Evolutionary conservation across 1,284 basidiomycete species (phyloP).

Genomic region (Neotropicomus parvogracilis): DNA sequence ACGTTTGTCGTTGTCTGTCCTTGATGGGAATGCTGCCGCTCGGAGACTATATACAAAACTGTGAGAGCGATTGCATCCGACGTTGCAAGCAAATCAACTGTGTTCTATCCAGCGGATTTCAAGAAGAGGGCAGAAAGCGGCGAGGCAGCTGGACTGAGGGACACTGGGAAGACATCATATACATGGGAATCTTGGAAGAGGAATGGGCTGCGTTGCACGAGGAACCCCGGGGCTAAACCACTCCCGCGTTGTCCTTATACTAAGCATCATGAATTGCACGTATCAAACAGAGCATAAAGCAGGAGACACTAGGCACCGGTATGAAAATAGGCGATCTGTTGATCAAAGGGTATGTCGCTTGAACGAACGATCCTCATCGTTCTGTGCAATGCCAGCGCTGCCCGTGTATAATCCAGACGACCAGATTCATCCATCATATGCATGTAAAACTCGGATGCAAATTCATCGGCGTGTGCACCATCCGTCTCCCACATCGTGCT

Average conservation of each 20-base stretch:
- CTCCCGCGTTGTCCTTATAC: no score
- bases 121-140: constrained; percentile 17
- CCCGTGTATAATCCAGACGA: background rate
- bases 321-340: background rate
- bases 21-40: constrained; percentile 16
- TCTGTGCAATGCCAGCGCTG: background rate
- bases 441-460: no score
- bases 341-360: background rate
- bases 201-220: constrained; percentile 5
- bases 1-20: constrained; percentile 16
- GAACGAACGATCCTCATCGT: background rate
- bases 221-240: no score
- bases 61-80: constrained; percentile 6
- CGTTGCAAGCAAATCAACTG: background rate
- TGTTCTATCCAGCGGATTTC: constrained; percentile 10
- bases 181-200: constrained; percentile 19
- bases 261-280: no score
- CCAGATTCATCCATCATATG: constrained; percentile 23
- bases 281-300: no score
- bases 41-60: constrained; percentile 13
- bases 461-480: no score
- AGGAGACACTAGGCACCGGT: background rate
- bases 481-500: no score
- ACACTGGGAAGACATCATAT: constrained; percentile 18
- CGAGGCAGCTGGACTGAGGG: constrained; percentile 18